These are phyloP conservation scores for Blepharisma stoltei DNA, from an alignment of 73 alveolate species.

Conservation along the genomic window DNA sequence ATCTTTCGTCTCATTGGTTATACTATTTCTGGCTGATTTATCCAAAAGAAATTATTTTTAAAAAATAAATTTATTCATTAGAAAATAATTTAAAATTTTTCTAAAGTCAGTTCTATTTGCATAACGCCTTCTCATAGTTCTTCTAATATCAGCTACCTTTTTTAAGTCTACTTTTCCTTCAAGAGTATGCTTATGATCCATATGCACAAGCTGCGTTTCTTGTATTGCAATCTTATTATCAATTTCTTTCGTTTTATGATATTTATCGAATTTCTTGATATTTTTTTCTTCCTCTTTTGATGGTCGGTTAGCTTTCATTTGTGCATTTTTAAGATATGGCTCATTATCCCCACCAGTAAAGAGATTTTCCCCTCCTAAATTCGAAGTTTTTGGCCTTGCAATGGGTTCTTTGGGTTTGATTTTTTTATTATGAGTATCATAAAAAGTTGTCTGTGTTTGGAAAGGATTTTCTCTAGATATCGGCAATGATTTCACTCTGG, in stretches of 20 bases:
- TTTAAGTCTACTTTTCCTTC: conserved; percentile 89
- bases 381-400: conserved; percentile 26
- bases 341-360: no score
- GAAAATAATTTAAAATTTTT: no score
- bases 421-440: neutral
- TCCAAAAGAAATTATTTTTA: no score
- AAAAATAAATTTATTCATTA: no score
- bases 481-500: conserved; percentile 18
- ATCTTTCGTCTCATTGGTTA: conserved; percentile 82
- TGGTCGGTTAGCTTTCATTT: neutral
- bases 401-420: neutral
- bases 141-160: conserved; percentile 85
- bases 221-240: conserved; percentile 64
- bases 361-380: neutral
- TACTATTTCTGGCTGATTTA: no score
- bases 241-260: conserved; percentile 39
- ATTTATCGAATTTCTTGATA: neutral
- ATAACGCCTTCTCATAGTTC: conserved; percentile 89
- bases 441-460: conserved; percentile 10
- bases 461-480: neutral
- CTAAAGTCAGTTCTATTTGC: conserved; percentile 78
- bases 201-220: conserved; percentile 79
- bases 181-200: conserved; percentile 68
- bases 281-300: neutral
- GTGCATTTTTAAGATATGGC: no score